phyloP scores from a whole-genome alignment of 176 grass and related monocot genomes.

The Rhynchospora tenuis region DNA sequence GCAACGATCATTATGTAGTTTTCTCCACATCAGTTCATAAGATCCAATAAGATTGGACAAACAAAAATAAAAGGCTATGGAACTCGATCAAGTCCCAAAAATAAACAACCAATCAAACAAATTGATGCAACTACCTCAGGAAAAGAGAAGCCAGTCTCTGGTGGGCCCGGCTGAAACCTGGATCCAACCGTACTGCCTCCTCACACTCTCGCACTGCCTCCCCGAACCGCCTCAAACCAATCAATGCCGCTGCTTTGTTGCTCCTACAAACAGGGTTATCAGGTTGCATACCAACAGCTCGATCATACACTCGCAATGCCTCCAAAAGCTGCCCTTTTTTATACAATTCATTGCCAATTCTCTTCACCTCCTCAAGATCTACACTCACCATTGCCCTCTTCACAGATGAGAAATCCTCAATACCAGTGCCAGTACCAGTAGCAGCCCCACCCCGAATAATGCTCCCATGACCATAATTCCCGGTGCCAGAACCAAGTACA shows the following conservation, averaged over 20 bases:
- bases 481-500: conserved; percentile 79
- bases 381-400: conserved; percentile 46
- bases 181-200: conserved; percentile 81
- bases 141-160: conserved; percentile 72
- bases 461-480: conserved; percentile 88
- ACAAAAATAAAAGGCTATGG: neutral
- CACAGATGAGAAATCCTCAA: conserved; percentile 43
- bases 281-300: conserved; percentile 65
- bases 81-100: conserved; percentile 27
- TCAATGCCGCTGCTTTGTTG: conserved; percentile 91
- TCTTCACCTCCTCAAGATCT: conserved; percentile 90
- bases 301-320: conserved; percentile 77
- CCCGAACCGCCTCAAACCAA: conserved; percentile 51
- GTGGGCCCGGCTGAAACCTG: conserved; percentile 63
- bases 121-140: conserved; percentile 42
- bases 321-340: conserved; percentile 67
- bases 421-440: neutral
- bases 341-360: conserved; percentile 81
- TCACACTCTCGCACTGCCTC: conserved; percentile 87
- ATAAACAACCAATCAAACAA: neutral
- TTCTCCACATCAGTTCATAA: neutral
- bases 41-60: conserved; percentile 5
- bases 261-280: conserved; percentile 72
- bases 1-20: conserved; percentile 14
- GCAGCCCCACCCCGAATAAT: conserved; percentile 57